These are phyloP conservation scores for Aureobasidium sp. DNA, from an alignment of 2,329 filamentous ascomycete genomes.

Conservation along the genomic window DNA sequence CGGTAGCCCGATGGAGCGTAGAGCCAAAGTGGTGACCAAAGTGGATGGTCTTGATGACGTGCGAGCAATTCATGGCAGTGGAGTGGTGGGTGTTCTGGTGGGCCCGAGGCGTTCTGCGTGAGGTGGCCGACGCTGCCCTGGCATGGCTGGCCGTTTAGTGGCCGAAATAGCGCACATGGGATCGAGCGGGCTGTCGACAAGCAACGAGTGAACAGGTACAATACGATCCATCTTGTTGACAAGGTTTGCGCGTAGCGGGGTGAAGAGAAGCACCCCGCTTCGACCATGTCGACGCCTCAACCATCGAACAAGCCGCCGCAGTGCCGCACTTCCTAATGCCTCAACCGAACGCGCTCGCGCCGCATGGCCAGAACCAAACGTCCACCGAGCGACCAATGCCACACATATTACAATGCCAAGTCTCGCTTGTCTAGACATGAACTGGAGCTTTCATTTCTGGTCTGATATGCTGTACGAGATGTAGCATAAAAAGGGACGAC, in stretches of 20 bases:
- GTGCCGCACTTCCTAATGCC: background rate
- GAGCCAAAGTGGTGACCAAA: slow-evolving; percentile 7
- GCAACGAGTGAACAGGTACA: background rate
- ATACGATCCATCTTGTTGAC: background rate
- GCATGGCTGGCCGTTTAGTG: slow-evolving; percentile 12
- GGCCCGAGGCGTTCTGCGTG: slow-evolving; percentile 3
- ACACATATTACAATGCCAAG: background rate
- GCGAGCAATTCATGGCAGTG: background rate
- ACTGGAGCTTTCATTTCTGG: background rate
- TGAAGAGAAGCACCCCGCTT: slow-evolving; percentile 7
- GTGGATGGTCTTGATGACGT: slow-evolving; percentile 6
- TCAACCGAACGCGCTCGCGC: slow-evolving; percentile 2
- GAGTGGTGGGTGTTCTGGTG: slow-evolving; percentile 2
- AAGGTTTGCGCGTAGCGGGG: slow-evolving; percentile 5
- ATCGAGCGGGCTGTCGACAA: background rate
- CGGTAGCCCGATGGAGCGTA: slow-evolving; percentile 9
- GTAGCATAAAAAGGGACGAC: too few relatives aligned
- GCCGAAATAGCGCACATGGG: slow-evolving; percentile 1
- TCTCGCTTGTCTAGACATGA: background rate
- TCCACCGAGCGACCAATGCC: background rate
- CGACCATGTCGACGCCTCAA: background rate
- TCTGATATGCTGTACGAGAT: too few relatives aligned
- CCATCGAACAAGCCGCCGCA: background rate
- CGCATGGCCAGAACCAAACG: background rate
- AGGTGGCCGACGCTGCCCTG: slow-evolving; percentile 8